Conservation (phyloP, 306 rosid species). For the Quercus suber region DNA sequence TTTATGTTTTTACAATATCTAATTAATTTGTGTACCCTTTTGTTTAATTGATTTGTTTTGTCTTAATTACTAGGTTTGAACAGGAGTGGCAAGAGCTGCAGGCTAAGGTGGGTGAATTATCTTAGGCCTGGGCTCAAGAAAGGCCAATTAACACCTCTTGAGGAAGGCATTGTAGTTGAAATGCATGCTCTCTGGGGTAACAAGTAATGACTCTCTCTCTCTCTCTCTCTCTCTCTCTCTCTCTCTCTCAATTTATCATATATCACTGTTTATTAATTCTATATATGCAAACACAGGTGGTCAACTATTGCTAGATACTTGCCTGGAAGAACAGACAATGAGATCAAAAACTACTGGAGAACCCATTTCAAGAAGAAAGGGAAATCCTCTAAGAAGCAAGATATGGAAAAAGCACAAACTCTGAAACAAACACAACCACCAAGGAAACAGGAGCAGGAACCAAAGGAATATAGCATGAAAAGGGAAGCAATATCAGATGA, state of each 20-base stretch:
- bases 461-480: constrained; percentile 1
- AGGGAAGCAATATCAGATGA: background rate
- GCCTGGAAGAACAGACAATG: constrained; percentile 84
- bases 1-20: too few relatives aligned
- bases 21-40: background rate
- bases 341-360: constrained; percentile 76
- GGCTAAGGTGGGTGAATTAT: constrained; percentile 82
- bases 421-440: constrained; percentile 21
- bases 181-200: constrained; percentile 67
- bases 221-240: background rate
- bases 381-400: constrained; percentile 26
- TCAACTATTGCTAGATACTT: constrained; percentile 75
- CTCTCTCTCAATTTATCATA: background rate
- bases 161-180: constrained; percentile 59
- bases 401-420: constrained; percentile 21
- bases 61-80: constrained; percentile 44
- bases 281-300: constrained; percentile 45
- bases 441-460: constrained; percentile 2
- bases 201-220: constrained; percentile 37
- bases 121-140: constrained; percentile 71
- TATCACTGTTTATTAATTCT: background rate
- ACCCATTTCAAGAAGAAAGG: constrained; percentile 59
- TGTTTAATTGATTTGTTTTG: background rate
- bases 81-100: constrained; percentile 73
- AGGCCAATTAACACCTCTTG: constrained; percentile 55